Conservation (phyloP, 2,329 filamentous ascomycete genomes). For the Calycina herbarum region DNA sequence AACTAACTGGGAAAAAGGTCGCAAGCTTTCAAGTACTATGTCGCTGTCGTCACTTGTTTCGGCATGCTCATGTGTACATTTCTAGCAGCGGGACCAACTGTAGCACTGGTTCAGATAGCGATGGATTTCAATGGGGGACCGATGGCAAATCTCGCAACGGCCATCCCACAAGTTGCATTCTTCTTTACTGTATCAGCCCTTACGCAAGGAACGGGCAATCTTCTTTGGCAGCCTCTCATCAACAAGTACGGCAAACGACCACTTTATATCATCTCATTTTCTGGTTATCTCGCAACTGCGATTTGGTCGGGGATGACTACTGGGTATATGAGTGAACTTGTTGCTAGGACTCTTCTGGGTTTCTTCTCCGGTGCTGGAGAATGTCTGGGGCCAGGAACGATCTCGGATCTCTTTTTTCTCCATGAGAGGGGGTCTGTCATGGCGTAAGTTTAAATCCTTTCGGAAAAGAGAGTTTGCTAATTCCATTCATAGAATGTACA, state of each 20-base stretch:
- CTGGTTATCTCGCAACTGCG: constrained; percentile 44
- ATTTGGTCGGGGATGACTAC: constrained; percentile 47
- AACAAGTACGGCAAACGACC: constrained; percentile 27
- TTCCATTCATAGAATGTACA: constrained; percentile 15
- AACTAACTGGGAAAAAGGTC: constrained; percentile 7
- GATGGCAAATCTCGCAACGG: constrained; percentile 2
- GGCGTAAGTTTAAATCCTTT: constrained; percentile 40
- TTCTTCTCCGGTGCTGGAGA: constrained; percentile 55
- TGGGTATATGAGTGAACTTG: constrained; percentile 45
- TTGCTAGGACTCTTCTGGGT: constrained; percentile 52
- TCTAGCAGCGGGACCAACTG: constrained; percentile 13
- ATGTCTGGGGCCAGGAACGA: constrained; percentile 48
- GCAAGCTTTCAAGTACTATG: constrained; percentile 14
- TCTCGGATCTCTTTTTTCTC: constrained; percentile 57
- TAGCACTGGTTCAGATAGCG: constrained; percentile 21
- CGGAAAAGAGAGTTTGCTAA: background rate
- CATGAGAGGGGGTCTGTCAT: constrained; percentile 55
- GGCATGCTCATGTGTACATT: constrained; percentile 14
- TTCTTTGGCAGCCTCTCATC: constrained; percentile 26
- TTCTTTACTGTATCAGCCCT: constrained; percentile 25
- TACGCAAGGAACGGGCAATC: constrained; percentile 23
- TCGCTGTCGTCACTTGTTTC: constrained; percentile 11
- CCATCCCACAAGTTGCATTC: constrained; percentile 21
- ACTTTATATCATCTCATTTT: constrained; percentile 40
- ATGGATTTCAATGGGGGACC: constrained; percentile 20